phyloP scores from a whole-genome alignment of 2,329 filamentous ascomycete genomes.

The Fusarium staphyleae region DNA sequence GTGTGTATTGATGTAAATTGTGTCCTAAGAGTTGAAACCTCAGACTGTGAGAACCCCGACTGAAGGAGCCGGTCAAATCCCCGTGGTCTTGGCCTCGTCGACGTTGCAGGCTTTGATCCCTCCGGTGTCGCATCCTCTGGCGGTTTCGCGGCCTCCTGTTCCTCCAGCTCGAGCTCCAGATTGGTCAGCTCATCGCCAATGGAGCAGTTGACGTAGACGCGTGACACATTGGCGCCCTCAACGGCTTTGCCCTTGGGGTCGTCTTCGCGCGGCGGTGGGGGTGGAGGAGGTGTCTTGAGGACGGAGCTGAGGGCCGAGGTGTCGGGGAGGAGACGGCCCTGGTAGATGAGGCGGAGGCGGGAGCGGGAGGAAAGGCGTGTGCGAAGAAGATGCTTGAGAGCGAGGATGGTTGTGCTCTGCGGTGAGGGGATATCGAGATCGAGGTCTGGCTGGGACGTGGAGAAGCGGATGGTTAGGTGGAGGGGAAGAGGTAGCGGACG shows the following conservation, averaged over 20 bases:
- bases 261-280: slow-evolving; percentile 55
- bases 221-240: slow-evolving; percentile 57
- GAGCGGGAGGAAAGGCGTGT: slow-evolving; percentile 70
- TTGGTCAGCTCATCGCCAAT: slow-evolving; percentile 78
- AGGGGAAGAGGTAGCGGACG: slow-evolving; percentile 55
- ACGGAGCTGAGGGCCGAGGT: slow-evolving; percentile 70
- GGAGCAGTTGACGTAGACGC: slow-evolving; percentile 92
- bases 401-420: slow-evolving; percentile 72
- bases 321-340: slow-evolving; percentile 86
- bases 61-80: slow-evolving; percentile 88
- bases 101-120: slow-evolving; percentile 41
- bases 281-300: slow-evolving; percentile 69
- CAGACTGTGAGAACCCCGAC: slow-evolving; percentile 81
- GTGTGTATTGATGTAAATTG: slow-evolving; percentile 90
- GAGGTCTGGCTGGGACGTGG: slow-evolving; percentile 82
- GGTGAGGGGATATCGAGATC: slow-evolving; percentile 77
- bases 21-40: slow-evolving; percentile 83
- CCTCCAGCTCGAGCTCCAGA: slow-evolving; percentile 74
- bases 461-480: slow-evolving; percentile 89
- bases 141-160: slow-evolving; percentile 51
- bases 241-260: slow-evolving; percentile 53
- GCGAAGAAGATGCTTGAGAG: slow-evolving; percentile 84
- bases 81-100: slow-evolving; percentile 53
- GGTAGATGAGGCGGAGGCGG: slow-evolving; percentile 87
- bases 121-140: slow-evolving; percentile 58